phyloP scores from a whole-genome alignment of 1,284 basidiomycete species.

The Puccinia polysora region DNA sequence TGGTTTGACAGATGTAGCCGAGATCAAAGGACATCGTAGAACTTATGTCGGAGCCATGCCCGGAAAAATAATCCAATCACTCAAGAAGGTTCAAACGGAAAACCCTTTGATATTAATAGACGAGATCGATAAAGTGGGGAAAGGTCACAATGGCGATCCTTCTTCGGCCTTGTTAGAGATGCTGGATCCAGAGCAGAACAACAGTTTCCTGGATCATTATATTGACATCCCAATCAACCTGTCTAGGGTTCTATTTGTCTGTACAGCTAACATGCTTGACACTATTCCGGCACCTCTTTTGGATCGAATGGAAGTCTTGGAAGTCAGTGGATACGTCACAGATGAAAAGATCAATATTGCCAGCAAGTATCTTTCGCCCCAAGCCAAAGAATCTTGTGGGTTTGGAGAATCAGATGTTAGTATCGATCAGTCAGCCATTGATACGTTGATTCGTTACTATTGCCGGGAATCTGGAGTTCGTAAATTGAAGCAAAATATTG shows the following conservation, averaged over 20 bases:
- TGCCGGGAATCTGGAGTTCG: conserved; percentile 93
- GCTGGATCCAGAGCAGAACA: conserved; percentile 97
- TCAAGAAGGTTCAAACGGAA: conserved; percentile 94
- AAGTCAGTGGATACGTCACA: conserved; percentile 92
- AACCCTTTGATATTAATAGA: conserved; percentile 96
- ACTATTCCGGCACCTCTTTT: conserved; percentile 94
- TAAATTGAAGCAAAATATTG: conserved; percentile 81
- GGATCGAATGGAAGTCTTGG: conserved; percentile 86
- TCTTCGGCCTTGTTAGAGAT: conserved; percentile 90
- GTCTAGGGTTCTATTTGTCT: conserved; percentile 93
- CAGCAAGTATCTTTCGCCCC: conserved; percentile 81
- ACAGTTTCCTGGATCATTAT: conserved; percentile 91
- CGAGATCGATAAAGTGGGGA: conserved; percentile 97
- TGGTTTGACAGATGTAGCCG: conserved; percentile 92
- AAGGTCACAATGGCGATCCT: conserved; percentile 87
- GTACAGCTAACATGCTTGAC: conserved; percentile 86
- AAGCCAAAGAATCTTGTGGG: conserved; percentile 86
- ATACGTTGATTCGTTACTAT: conserved; percentile 90
- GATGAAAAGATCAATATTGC: conserved; percentile 95
- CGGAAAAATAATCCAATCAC: conserved; percentile 94
- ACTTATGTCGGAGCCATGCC: conserved; percentile 96
- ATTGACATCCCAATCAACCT: conserved; percentile 78
- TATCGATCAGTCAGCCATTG: conserved; percentile 73
- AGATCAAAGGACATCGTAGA: conserved; percentile 96
- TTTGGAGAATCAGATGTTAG: conserved; percentile 75